Percentiles rank a stretch among this genome's conserved stretches.
Evolutionary conservation across 2,329 filamentous ascomycete genomes (phyloP).

Genomic region (Alternaria gaisen): DNA sequence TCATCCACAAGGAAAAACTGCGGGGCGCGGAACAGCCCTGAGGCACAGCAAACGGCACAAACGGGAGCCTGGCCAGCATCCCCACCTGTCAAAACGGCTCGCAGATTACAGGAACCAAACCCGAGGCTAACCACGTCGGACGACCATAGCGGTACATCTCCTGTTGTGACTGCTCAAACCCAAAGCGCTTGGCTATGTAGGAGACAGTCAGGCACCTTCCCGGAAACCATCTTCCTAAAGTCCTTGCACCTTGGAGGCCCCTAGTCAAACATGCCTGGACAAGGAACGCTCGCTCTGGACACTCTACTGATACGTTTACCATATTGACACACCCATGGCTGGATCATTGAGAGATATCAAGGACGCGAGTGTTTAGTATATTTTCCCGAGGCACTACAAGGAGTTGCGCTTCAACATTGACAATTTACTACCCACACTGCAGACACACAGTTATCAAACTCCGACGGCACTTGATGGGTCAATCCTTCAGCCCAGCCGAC

Average conservation of each 20-base stretch:
- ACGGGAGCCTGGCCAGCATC: constrained; percentile 5
- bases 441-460: neutral
- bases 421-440: too few species aligned
- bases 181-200: constrained; percentile 4
- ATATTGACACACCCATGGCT: neutral
- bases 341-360: neutral
- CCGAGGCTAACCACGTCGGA: constrained; percentile 18
- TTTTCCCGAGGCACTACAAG: neutral
- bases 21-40: constrained; percentile 12
- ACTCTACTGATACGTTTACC: neutral
- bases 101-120: constrained; percentile 24
- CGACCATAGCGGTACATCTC: constrained; percentile 4
- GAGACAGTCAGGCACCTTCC: neutral
- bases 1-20: constrained; percentile 13
- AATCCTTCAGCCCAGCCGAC: neutral
- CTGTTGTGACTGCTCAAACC: constrained; percentile 11
- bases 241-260: neutral
- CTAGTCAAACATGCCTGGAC: neutral
- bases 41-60: constrained; percentile 5
- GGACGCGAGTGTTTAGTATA: neutral
- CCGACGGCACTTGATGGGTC: neutral
- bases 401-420: neutral
- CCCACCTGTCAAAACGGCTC: constrained; percentile 13
- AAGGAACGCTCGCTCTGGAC: neutral
- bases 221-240: neutral